phyloP scores from a whole-genome alignment of 257 asterid species.

The Nicotiana noctiflora region DNA sequence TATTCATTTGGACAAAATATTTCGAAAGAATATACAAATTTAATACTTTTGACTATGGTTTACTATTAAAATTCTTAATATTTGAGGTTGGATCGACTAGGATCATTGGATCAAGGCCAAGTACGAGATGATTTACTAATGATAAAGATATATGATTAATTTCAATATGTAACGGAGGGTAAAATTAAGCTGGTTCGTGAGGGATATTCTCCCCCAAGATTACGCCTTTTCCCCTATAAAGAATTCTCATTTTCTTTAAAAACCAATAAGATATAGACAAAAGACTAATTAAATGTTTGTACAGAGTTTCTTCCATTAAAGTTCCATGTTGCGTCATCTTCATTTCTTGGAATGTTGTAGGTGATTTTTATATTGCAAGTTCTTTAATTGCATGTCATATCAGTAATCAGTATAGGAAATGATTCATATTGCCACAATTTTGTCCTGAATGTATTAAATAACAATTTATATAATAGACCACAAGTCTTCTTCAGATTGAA shows the following conservation, averaged over 20 bases:
- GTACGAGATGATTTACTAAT: no score
- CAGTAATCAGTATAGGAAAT: not conserved
- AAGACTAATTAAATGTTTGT: slow-evolving; percentile 26
- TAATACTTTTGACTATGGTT: no score
- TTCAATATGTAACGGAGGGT: no score
- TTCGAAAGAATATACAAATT: no score
- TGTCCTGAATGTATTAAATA: not conserved
- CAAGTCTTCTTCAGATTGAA: slow-evolving; percentile 17
- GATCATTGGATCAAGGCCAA: no score
- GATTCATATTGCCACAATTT: slow-evolving; percentile 16
- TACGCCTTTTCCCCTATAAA: no score
- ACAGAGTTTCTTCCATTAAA: slow-evolving; percentile 19
- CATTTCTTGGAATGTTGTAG: slow-evolving; percentile 39
- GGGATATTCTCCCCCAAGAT: no score
- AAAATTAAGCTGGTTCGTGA: no score
- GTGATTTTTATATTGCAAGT: slow-evolving; percentile 4
- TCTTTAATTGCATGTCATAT: slow-evolving; percentile 5
- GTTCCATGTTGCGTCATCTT: slow-evolving; percentile 31
- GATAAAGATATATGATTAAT: no score
- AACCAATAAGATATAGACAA: slow-evolving; percentile 9
- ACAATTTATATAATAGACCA: not conserved
- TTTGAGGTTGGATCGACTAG: no score
- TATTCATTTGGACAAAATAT: no score
- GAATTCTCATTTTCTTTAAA: not conserved
- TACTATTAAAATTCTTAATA: no score